These are phyloP conservation scores for Colletotrichum sp. DNA, from an alignment of 2,329 filamentous ascomycete genomes.

Conservation along the genomic window DNA sequence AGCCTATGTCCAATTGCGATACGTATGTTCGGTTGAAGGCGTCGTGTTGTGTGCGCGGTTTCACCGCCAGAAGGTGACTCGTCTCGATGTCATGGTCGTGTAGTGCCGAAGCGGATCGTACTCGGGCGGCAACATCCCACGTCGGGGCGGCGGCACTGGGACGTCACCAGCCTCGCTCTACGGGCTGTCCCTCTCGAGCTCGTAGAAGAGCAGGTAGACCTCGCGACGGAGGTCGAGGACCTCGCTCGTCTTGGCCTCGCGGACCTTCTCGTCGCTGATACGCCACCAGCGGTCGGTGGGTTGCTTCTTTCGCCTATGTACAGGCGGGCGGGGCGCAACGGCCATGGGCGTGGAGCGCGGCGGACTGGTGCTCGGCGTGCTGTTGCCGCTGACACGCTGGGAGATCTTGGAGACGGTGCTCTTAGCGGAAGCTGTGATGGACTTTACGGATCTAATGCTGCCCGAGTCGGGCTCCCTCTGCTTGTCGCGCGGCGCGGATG, in stretches of 20 bases:
- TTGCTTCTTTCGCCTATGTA: slow-evolving; percentile 55
- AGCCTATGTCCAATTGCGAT: neutral
- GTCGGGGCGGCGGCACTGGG: neutral
- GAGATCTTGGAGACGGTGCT: slow-evolving; percentile 58
- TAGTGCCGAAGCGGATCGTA: slow-evolving; percentile 5
- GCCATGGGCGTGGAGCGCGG: slow-evolving; percentile 26
- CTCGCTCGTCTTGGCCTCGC: slow-evolving; percentile 90
- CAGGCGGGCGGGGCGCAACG: slow-evolving; percentile 17
- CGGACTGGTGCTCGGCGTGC: slow-evolving; percentile 22
- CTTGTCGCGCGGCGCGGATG: slow-evolving; percentile 31
- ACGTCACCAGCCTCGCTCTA: slow-evolving; percentile 24
- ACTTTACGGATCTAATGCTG: slow-evolving; percentile 62
- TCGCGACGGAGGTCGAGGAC: slow-evolving; percentile 94
- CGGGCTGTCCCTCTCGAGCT: slow-evolving; percentile 66
- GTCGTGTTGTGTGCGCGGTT: neutral
- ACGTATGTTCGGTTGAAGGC: neutral
- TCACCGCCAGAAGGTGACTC: slow-evolving; percentile 5
- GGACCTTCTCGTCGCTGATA: slow-evolving; percentile 96
- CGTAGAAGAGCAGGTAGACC: slow-evolving; percentile 96
- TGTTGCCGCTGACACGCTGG: slow-evolving; percentile 34
- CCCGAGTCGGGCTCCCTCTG: slow-evolving; percentile 53
- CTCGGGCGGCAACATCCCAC: slow-evolving; percentile 6
- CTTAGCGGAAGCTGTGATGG: slow-evolving; percentile 60
- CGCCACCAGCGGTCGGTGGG: slow-evolving; percentile 89
- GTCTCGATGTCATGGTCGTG: neutral